Evolutionary conservation across 1,284 basidiomycete species (phyloP), one percentile per base, ranked within the genome.

Genomic region (Ustilago loliicola): DNA sequence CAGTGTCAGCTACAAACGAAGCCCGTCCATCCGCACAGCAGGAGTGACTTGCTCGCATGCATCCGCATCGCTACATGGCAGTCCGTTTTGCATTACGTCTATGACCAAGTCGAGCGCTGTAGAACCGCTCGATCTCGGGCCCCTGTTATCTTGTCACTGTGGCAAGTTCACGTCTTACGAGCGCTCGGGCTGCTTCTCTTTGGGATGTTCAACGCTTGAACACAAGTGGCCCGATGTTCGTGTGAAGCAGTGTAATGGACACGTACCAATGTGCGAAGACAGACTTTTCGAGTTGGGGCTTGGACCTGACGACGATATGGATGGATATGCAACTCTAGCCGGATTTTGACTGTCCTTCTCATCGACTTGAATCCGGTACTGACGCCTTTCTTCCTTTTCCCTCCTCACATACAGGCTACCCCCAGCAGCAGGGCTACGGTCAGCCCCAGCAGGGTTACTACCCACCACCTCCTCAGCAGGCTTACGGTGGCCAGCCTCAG

Each of bases 401-500:
- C 23, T 29, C 23, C 30, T 19, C 21, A 30, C 23, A 15, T 23
- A 62, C 53, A 69, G 73, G 77, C 25, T 77, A 79, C 70, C 73
- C 72, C 17, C 75, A 77, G 59, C 48, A 50, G 48, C 72, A 74
- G 36, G 66, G 66, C 45, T 66, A 72, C 63, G 61, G 55, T n/a
- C 69, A 70, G 59, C 71, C 72, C 27, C 71, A 72, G 45, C 74
- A 72, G 69, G 66, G 66, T 25, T 75, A 79, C 69, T 73, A 80
- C 65, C 78, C 78, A 27, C 78, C 78, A 7, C 78, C 78, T 61
- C 78, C 78, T 23, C 78, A 80, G 69, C 78, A 80, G 69, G 78
- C 78, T 17, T 80, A 80, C 62, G 75, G 75, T 30, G 78, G 78
- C 42, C 78, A 80, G 60, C 64, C 60, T 19, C 78, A 80, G 58